Conservation (phyloP, 1,139 yeast genomes). For the Arxiozyma slooffiae region DNA sequence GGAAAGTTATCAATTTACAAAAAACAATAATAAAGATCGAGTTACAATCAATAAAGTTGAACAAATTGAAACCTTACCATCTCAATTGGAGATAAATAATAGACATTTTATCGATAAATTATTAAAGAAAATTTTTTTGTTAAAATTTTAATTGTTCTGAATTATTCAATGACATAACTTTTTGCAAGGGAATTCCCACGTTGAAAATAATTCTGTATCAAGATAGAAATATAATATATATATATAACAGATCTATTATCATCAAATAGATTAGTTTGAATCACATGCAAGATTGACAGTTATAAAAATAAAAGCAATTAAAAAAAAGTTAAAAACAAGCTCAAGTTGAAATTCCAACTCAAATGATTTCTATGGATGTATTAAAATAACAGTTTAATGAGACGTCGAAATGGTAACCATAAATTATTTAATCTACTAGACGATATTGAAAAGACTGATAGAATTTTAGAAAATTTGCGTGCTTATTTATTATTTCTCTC, state of each 20-base stretch:
- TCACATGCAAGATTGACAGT: slow-evolving; percentile 5
- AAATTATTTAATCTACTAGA: slow-evolving; percentile 13
- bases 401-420: slow-evolving; percentile 10
- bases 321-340: no score
- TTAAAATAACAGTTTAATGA: slow-evolving; percentile 13
- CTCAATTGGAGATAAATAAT: not conserved
- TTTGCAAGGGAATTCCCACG: not conserved
- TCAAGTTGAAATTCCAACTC: not conserved
- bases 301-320: slow-evolving; percentile 5
- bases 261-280: slow-evolving; percentile 12
- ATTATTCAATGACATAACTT: not conserved
- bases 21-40: not conserved
- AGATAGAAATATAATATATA: slow-evolving; percentile 9
- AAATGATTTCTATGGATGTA: slow-evolving; percentile 9
- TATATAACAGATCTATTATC: slow-evolving; percentile 14
- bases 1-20: not conserved
- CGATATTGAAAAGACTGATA: slow-evolving; percentile 6
- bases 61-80: not conserved
- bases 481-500: slow-evolving; percentile 4
- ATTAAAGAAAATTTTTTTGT: slow-evolving; percentile 5
- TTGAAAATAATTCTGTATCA: slow-evolving; percentile 4
- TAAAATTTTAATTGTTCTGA: slow-evolving; percentile 2
- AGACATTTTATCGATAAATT: slow-evolving; percentile 3
- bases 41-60: not conserved
- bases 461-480: slow-evolving; percentile 6